Percentiles rank a stretch among this genome's conserved stretches.
Evolutionary conservation across 306 rosid genomes (phyloP).

Genomic region (Canavalia ensiformis): DNA sequence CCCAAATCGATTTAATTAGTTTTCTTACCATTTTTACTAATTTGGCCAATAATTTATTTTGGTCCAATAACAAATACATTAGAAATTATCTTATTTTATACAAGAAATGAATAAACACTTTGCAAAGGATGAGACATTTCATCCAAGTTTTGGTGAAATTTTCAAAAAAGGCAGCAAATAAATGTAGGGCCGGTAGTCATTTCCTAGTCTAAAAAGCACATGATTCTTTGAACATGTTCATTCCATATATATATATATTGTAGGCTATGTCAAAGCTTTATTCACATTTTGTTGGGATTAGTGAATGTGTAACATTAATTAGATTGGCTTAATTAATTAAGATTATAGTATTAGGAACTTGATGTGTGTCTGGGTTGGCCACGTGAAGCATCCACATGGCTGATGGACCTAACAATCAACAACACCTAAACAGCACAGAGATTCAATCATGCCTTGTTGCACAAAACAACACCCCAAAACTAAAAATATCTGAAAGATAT

Average conservation of each 20-base stretch:
- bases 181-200: neutral
- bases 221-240: conserved; percentile 29
- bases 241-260: neutral
- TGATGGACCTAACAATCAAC: conserved; percentile 45
- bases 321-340: neutral
- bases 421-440: conserved; percentile 26
- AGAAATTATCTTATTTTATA: neutral
- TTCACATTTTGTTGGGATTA: conserved; percentile 24
- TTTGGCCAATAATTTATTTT: neutral
- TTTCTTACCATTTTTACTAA: neutral
- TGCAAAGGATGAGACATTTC: conserved; percentile 21
- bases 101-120: neutral
- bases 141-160: neutral
- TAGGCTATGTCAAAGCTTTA: neutral
- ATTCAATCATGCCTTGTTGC: conserved; percentile 44
- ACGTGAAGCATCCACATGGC: conserved; percentile 66
- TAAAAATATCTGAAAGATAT: conserved; percentile 35
- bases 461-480: conserved; percentile 36
- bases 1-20: too few species aligned
- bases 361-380: conserved; percentile 63
- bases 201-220: neutral
- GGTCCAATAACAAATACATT: neutral
- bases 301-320: conserved; percentile 16
- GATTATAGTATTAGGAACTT: conserved; percentile 8
- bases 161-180: neutral